Conservation (phyloP, 1,284 basidiomycete genomes). For the Inonotus obliquus region DNA sequence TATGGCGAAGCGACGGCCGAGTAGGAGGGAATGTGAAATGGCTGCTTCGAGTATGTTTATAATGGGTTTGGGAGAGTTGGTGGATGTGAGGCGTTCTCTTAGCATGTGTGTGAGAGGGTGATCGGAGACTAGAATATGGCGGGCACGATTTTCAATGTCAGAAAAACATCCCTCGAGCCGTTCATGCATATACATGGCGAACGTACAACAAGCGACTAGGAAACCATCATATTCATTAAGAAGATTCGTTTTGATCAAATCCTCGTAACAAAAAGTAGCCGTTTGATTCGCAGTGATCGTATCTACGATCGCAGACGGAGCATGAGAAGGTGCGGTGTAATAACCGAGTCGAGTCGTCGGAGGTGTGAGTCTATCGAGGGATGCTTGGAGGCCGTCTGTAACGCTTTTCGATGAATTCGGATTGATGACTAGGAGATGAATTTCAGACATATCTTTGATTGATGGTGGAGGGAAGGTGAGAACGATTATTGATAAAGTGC, state of each 20-base stretch:
- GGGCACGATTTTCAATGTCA: not conserved
- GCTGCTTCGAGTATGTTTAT: slow-evolving; percentile 47
- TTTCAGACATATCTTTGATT: not conserved
- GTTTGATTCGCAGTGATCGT: slow-evolving; percentile 34
- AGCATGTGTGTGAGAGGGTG: slow-evolving; percentile 43
- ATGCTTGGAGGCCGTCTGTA: slow-evolving; percentile 30
- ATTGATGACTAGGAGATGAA: slow-evolving; percentile 41
- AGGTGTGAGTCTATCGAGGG: slow-evolving; percentile 12
- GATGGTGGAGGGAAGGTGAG: not conserved
- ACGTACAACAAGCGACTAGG: slow-evolving; percentile 42
- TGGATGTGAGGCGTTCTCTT: slow-evolving; percentile 28
- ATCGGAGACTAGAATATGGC: slow-evolving; percentile 28
- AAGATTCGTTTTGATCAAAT: slow-evolving; percentile 21
- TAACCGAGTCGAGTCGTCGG: slow-evolving; percentile 21
- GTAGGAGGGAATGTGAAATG: slow-evolving; percentile 29
- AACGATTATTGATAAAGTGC: not conserved
- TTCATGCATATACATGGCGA: not conserved
- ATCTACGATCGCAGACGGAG: slow-evolving; percentile 39
- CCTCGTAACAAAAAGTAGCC: slow-evolving; percentile 32
- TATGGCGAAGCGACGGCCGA: slow-evolving; percentile 38
- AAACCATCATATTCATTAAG: slow-evolving; percentile 31
- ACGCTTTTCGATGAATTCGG: slow-evolving; percentile 44
- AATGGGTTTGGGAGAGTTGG: slow-evolving; percentile 28
- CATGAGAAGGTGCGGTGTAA: slow-evolving; percentile 37
- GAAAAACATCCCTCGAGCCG: not conserved